A percentile compares a stretch with the other conserved stretches of the same genome.
Evolutionary conservation across 1,284 basidiomycete species (phyloP).

Genomic region (Ceratobasidium sp.): DNA sequence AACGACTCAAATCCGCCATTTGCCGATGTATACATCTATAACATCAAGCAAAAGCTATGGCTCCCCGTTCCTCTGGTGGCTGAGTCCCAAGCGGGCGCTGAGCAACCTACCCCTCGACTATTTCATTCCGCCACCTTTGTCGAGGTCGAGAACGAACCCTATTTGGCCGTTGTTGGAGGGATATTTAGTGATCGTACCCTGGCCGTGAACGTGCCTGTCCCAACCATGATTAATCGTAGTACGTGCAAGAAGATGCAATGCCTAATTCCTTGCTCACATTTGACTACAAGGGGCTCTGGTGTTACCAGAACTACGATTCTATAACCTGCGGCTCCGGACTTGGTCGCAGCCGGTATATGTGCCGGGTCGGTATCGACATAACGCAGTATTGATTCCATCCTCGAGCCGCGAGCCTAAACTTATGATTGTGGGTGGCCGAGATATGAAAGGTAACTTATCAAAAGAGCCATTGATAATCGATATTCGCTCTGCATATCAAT

Average conservation of each 20-base stretch:
- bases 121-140: slow-evolving; percentile 46
- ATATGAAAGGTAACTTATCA: slow-evolving; percentile 18
- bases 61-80: neutral
- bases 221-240: slow-evolving; percentile 30
- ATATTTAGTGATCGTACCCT: slow-evolving; percentile 39
- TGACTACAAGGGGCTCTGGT: slow-evolving; percentile 23
- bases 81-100: slow-evolving; percentile 4
- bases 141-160: slow-evolving; percentile 40
- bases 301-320: slow-evolving; percentile 42
- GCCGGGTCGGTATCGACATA: slow-evolving; percentile 39
- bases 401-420: slow-evolving; percentile 27
- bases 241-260: neutral
- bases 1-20: slow-evolving; percentile 29
- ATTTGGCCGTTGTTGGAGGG: slow-evolving; percentile 45
- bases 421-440: slow-evolving; percentile 42
- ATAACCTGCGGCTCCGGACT: slow-evolving; percentile 42
- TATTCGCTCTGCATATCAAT: slow-evolving; percentile 19
- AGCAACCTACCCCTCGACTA: slow-evolving; percentile 40
- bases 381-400: slow-evolving; percentile 40
- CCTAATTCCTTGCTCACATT: neutral
- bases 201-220: slow-evolving; percentile 20
- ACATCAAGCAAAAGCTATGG: slow-evolving; percentile 15
- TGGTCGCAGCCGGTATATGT: slow-evolving; percentile 41
- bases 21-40: slow-evolving; percentile 30
- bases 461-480: slow-evolving; percentile 34